phyloP scores from a whole-genome alignment of 2,329 filamentous ascomycete genomes.

The Diplodia seriata region DNA sequence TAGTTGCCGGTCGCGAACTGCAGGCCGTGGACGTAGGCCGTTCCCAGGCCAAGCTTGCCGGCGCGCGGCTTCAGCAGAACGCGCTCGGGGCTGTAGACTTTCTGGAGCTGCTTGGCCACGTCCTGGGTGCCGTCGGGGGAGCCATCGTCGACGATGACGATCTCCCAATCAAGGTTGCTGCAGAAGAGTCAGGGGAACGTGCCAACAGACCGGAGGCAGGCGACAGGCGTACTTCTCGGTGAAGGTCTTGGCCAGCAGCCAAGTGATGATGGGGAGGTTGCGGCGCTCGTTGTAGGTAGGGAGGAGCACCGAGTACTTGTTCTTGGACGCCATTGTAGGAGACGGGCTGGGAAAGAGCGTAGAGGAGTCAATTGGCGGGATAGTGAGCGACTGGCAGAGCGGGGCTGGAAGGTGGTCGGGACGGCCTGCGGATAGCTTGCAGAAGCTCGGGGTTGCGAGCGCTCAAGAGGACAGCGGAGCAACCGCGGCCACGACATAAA shows the following conservation, averaged over 20 bases:
- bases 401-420: not conserved
- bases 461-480: constrained; percentile 1
- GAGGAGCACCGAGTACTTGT: constrained; percentile 93
- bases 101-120: constrained; percentile 87
- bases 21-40: constrained; percentile 93
- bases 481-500: not conserved
- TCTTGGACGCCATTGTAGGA: constrained; percentile 31
- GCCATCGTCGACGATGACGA: constrained; percentile 98
- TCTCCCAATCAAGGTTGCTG: constrained; percentile 93
- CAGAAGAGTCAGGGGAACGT: constrained; percentile 52
- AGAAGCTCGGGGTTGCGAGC: constrained; percentile 18
- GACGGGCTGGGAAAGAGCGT: constrained; percentile 12
- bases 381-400: constrained; percentile 30
- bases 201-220: constrained; percentile 55
- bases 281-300: constrained; percentile 98
- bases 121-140: constrained; percentile 94
- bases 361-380: constrained; percentile 14
- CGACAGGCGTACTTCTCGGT: constrained; percentile 72
- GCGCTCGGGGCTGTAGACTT: constrained; percentile 76
- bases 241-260: constrained; percentile 92
- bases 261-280: constrained; percentile 95
- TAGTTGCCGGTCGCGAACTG: constrained; percentile 91
- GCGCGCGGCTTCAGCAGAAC: constrained; percentile 86
- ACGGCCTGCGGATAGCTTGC: constrained; percentile 13
- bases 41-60: constrained; percentile 96